Conservation (phyloP, 2,329 filamentous ascomycete species). For the Colletotrichum chlorophyti region DNA sequence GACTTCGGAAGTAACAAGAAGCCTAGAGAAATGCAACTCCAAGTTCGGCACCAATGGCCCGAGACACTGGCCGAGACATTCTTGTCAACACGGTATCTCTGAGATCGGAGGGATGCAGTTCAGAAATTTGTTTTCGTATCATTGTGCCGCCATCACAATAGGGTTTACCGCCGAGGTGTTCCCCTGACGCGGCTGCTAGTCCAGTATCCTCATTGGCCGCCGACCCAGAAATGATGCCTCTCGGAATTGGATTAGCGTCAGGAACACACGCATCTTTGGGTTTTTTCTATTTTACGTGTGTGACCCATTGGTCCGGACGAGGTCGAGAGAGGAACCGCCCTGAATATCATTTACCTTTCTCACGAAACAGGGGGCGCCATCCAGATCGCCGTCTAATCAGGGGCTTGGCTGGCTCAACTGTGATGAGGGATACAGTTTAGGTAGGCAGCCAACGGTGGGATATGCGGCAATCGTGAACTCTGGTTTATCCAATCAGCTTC, state of each 20-base stretch:
- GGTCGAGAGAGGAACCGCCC: neutral
- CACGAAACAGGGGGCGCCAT: neutral
- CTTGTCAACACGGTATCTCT: too few relatives aligned
- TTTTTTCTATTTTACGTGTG: too few relatives aligned
- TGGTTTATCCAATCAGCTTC: too few relatives aligned
- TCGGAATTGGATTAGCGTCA: neutral
- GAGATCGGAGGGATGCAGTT: too few relatives aligned
- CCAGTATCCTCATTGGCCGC: neutral
- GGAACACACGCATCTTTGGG: slow-evolving; percentile 9
- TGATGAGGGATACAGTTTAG: too few relatives aligned
- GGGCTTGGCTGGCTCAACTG: too few relatives aligned
- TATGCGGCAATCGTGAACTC: too few relatives aligned
- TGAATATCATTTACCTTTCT: slow-evolving; percentile 1
- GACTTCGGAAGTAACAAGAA: neutral
- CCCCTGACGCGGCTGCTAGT: slow-evolving; percentile 3
- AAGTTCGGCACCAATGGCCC: neutral
- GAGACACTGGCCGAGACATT: neutral
- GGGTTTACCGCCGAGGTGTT: neutral
- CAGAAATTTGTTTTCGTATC: too few relatives aligned
- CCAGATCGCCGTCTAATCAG: neutral
- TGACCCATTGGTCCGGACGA: neutral
- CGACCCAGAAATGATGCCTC: neutral
- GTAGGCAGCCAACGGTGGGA: too few relatives aligned
- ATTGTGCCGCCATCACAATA: neutral
- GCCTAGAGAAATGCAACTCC: neutral